phyloP scores from a whole-genome alignment of 2,329 filamentous ascomycete genomes.

The Pyricularia pennisetigena region DNA sequence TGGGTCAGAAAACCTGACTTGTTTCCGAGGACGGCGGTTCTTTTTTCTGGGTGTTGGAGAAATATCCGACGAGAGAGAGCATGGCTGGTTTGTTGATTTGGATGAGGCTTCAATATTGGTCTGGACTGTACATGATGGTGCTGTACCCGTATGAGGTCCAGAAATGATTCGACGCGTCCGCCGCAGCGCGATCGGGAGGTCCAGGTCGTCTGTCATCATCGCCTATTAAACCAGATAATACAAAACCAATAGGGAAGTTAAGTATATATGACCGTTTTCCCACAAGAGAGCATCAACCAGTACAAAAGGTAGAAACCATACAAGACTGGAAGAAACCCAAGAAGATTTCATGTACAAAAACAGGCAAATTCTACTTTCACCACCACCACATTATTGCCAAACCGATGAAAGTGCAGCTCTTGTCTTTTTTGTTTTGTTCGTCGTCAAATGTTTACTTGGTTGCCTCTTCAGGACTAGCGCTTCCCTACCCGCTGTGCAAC shows the following conservation, averaged over 20 bases:
- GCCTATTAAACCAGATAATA: background rate
- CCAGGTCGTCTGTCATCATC: conserved; percentile 29
- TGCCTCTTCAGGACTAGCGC: conserved; percentile 29
- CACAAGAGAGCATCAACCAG: background rate
- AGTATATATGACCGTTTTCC: background rate
- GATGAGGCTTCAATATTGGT: conserved; percentile 4
- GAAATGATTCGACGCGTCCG: conserved; percentile 36
- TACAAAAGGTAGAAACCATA: background rate
- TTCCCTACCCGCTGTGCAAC: background rate
- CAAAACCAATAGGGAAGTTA: background rate
- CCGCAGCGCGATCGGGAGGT: conserved; percentile 45
- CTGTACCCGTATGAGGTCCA: conserved; percentile 8
- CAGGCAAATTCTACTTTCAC: background rate
- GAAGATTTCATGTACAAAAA: background rate
- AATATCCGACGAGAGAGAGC: background rate
- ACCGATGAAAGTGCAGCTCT: background rate
- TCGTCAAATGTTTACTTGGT: conserved; percentile 33
- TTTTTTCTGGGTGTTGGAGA: conserved; percentile 19
- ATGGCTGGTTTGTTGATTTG: conserved; percentile 1
- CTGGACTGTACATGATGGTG: background rate
- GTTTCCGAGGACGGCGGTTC: conserved; percentile 26
- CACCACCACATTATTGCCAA: background rate
- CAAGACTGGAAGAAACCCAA: background rate
- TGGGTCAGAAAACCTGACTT: conserved; percentile 51
- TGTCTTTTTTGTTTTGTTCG: conserved; percentile 6